A percentile compares a stretch with the other conserved stretches of the same genome.
Evolutionary conservation across 768 basidiomycete species (phyloP).

Genomic region (Ramaria sp.): DNA sequence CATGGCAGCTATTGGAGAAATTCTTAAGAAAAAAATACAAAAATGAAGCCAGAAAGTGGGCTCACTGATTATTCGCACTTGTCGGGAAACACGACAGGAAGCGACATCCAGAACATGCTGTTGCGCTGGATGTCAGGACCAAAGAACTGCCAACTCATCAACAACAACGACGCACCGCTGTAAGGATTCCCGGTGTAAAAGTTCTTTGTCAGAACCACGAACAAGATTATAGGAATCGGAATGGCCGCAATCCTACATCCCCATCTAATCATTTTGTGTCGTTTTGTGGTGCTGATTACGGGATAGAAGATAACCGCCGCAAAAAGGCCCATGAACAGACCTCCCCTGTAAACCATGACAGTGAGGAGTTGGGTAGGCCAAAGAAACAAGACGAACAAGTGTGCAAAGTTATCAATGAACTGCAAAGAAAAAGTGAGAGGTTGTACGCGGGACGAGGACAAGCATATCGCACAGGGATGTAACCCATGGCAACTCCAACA

Average conservation of each 20-base stretch:
- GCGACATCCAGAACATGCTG: constrained; percentile 80
- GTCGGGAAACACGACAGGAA: constrained; percentile 88
- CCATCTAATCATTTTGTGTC: constrained; percentile 67
- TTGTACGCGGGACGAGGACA: neutral
- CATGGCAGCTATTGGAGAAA: neutral
- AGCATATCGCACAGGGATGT: constrained; percentile 43
- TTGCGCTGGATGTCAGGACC: neutral
- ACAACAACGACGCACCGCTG: constrained; percentile 41
- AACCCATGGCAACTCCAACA: constrained; percentile 77
- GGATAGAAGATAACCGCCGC: constrained; percentile 81
- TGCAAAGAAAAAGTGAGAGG: constrained; percentile 11
- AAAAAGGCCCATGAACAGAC: constrained; percentile 76
- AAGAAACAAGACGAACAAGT: constrained; percentile 13
- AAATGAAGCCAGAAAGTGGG: neutral
- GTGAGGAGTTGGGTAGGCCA: neutral
- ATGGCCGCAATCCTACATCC: constrained; percentile 60
- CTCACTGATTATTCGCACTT: constrained; percentile 48
- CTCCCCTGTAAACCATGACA: constrained; percentile 40
- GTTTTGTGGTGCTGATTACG: constrained; percentile 69
- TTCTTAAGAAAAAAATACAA: neutral
- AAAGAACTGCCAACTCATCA: neutral
- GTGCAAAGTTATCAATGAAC: constrained; percentile 89
- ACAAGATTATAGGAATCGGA: constrained; percentile 68
- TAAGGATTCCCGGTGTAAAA: constrained; percentile 87
- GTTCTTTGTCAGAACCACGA: constrained; percentile 73